phyloP scores from a whole-genome alignment of 192 early-diverging fungal genomes.

The Backusella morwellensis region DNA sequence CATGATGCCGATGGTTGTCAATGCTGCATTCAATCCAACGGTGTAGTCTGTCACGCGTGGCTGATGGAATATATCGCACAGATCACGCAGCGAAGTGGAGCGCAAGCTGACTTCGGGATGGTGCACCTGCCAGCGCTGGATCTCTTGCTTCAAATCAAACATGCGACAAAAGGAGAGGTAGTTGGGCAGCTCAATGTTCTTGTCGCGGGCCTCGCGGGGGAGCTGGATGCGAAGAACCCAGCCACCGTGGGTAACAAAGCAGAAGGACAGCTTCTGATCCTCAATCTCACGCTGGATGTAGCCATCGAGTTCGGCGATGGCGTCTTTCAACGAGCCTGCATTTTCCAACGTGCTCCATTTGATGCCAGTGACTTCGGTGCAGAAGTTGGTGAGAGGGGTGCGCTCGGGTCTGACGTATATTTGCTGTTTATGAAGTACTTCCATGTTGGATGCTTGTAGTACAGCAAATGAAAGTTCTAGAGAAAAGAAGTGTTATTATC shows the following conservation, averaged over 20 bases:
- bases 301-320: slow-evolving; percentile 47
- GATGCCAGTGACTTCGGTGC: slow-evolving; percentile 58
- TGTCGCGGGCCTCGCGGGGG: slow-evolving; percentile 61
- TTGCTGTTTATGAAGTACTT: slow-evolving; percentile 44
- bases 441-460: slow-evolving; percentile 42
- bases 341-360: slow-evolving; percentile 50
- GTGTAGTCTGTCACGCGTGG: slow-evolving; percentile 44
- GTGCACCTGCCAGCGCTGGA: slow-evolving; percentile 58
- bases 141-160: slow-evolving; percentile 71
- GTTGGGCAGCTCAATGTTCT: slow-evolving; percentile 53
- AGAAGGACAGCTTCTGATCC: slow-evolving; percentile 50
- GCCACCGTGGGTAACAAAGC: slow-evolving; percentile 73
- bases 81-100: slow-evolving; percentile 51
- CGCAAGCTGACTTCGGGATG: slow-evolving; percentile 53
- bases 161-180: slow-evolving; percentile 59
- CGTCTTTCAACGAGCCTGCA: slow-evolving; percentile 53
- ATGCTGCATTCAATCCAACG: slow-evolving; percentile 58
- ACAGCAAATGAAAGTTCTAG: slow-evolving; percentile 54
- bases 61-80: slow-evolving; percentile 57
- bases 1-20: slow-evolving; percentile 62
- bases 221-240: slow-evolving; percentile 71
- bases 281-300: slow-evolving; percentile 54
- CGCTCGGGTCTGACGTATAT: slow-evolving; percentile 48
- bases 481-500: not conserved
- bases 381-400: slow-evolving; percentile 56